Evolutionary conservation across 2,329 filamentous ascomycete species (phyloP), one percentile per base, ranked within the genome.

Genomic region (Hawksworthiomyces lignivorus): DNA sequence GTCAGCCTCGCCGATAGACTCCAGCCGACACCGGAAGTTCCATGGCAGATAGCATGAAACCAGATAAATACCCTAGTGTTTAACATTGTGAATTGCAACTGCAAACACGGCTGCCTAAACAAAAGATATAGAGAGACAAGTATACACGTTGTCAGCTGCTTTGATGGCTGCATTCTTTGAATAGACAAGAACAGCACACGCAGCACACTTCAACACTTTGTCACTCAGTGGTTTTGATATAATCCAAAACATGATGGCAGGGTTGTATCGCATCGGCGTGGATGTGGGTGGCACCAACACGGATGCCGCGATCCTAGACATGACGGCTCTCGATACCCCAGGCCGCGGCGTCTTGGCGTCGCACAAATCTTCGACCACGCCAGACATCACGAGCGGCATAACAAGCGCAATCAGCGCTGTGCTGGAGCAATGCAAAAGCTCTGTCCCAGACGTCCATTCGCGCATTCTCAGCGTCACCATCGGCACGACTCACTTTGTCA

Each of bases 261-360:
- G 8, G 19, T n/a, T 18, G 14, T 41, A 36, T 12, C 62, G 65
- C 37, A 64, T 69, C 22, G 66, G 66, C 34, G 63, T 69, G 30
- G 67, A 69, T 41, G 67, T 69, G 7, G 67, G 67, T 35, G 70
- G 40, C 17, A 75, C 71, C 37, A 75, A 74, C 48, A 75, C 70
- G 6, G 71, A 75, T 43, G 68, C 69, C 11, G 70, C 72, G 22
- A 57, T 73, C 18, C 57, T 75, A 15, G 67, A 74, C 45, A 67
- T 63, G 4, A 48, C 57, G 14, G 52, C 56, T 19, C 54, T 57
- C 1, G 56, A 58, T 4, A 57, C 58, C 5, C 50, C 57, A 3
- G 54, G 57, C 41, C 63, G 60, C 45, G 68, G 68, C 22, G 68
- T 73, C 36, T 36, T 71, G 2, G 67, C 69, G 10, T 69, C 64